Base-by-base conservation (phyloP, 2,329 filamentous ascomycete species). In the Plenodomus lindquistii region DNA sequence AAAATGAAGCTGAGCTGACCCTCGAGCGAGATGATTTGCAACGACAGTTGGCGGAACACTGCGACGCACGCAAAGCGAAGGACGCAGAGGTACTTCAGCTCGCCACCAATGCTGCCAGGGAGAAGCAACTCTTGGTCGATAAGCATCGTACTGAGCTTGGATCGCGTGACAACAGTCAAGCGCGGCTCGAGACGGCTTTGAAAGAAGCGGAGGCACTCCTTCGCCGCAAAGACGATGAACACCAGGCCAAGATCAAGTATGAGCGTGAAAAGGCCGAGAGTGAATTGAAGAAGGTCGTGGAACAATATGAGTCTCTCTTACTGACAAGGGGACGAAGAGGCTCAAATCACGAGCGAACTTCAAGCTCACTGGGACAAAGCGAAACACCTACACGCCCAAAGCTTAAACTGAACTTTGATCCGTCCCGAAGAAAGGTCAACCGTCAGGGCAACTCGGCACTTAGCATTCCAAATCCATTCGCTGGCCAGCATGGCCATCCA, bases 391-490 rank as follows among this genome's bases (percentile, higher is more conserved):
- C 31, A 9, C 40, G 20, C 22, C 35, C 29, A 39, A 34, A 16
- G 16, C 55, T 37, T n/a, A 48, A 37, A 21, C 21, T 21, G 20
- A 43, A 19, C 11, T 15, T 10, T 10, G 39, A 13, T 4, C 64
- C 41, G 10, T 20, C 27, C 1, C 59, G 54, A 40, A 67, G 60
- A 48, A 65, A 58, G 22, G 50, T 63, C 18, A 51, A 52, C 24
- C 55, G 63, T 8, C 46, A 57, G 10, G 60, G 57, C 16, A 44
- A 50, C 6, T 55, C 57, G 2, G 42, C 57, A 11, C 37, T 53
- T 3, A 44, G 41, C 8, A 27, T 47, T 11, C 20, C 10, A 5
- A 47, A 22, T n/a, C 18, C 29, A 21, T 48, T 42, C 4, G 36
- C 8, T 6, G 15, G 22, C 19, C 13, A 40, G 13, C 24, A 17